These are phyloP conservation scores for Simmondsia chinensis DNA, from an alignment of 148 eudicot genomes.

Conservation along the genomic window DNA sequence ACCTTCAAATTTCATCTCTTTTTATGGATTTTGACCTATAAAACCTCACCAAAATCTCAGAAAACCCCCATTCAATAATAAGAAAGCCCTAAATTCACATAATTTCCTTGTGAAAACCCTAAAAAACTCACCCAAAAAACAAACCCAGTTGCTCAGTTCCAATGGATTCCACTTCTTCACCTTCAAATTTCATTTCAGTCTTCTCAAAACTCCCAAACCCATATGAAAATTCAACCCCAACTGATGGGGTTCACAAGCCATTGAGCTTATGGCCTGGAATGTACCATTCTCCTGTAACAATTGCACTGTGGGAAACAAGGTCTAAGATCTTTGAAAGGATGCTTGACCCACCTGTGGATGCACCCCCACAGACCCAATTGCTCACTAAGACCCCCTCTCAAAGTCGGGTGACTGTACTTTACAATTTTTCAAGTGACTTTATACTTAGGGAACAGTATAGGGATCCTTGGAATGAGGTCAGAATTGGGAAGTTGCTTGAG, in stretches of 20 bases:
- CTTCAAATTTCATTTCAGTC: constrained; percentile 51
- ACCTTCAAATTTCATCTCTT: too few species aligned
- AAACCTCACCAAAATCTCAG: too few species aligned
- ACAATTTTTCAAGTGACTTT: constrained; percentile 76
- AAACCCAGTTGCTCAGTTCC: neutral
- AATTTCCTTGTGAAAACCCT: constrained; percentile 7
- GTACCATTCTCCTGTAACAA: constrained; percentile 96
- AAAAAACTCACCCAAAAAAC: neutral
- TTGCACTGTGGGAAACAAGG: constrained; percentile 91
- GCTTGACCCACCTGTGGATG: constrained; percentile 54
- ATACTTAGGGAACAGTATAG: constrained; percentile 87
- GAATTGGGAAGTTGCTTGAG: constrained; percentile 91
- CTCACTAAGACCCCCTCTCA: constrained; percentile 56
- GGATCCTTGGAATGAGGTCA: constrained; percentile 87
- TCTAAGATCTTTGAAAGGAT: constrained; percentile 63
- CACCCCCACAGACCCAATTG: constrained; percentile 72
- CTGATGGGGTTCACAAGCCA: constrained; percentile 43
- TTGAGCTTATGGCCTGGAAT: constrained; percentile 93
- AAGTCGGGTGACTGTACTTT: constrained; percentile 53
- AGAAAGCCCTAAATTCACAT: neutral
- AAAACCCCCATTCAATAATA: too few species aligned
- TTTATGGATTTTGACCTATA: too few species aligned
- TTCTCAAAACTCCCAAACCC: constrained; percentile 61
- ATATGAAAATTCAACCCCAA: constrained; percentile 23
- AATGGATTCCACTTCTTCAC: constrained; percentile 16